These are phyloP conservation scores for Colletotrichum viniferum DNA, from an alignment of 2,329 filamentous ascomycete genomes.

Conservation along the genomic window DNA sequence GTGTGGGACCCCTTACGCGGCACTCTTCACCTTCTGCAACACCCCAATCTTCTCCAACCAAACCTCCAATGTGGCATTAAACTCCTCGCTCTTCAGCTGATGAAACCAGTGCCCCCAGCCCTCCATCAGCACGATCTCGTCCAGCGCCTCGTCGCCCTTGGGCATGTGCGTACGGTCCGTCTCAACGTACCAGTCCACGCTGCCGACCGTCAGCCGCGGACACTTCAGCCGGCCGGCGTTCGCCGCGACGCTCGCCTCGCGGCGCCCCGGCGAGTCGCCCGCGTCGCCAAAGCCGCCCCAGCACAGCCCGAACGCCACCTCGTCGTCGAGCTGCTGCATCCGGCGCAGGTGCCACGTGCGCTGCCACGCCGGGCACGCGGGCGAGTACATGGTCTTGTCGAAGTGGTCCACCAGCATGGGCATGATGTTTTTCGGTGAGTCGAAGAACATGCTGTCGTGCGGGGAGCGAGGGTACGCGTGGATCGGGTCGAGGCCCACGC, in stretches of 20 bases:
- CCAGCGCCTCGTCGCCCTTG: not conserved
- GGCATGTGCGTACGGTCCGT: conserved; percentile 6
- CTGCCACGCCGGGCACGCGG: not conserved
- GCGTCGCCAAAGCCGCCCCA: conserved; percentile 9
- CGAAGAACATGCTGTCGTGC: not conserved
- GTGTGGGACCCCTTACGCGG: not conserved
- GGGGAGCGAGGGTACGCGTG: not conserved
- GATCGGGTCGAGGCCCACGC: not conserved
- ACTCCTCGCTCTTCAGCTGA: conserved; percentile 2
- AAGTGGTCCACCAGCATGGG: not conserved
- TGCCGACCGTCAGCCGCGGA: not conserved
- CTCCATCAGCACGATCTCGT: conserved; percentile 7
- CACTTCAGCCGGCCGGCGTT: not conserved
- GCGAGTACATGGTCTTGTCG: not conserved
- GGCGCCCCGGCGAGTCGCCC: not conserved
- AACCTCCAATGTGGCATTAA: not conserved
- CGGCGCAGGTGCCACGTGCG: conserved; percentile 9
- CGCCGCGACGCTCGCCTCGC: not conserved
- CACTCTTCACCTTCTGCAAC: not conserved
- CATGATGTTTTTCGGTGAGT: not conserved
- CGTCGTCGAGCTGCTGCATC: conserved; percentile 1
- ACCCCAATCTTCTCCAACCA: not conserved
- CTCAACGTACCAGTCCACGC: not conserved
- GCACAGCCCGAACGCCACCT: not conserved
- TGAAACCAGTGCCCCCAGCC: conserved; percentile 12